phyloP scores from a whole-genome alignment of 345 rosid genomes.

The Raphanus raphanistrum region DNA sequence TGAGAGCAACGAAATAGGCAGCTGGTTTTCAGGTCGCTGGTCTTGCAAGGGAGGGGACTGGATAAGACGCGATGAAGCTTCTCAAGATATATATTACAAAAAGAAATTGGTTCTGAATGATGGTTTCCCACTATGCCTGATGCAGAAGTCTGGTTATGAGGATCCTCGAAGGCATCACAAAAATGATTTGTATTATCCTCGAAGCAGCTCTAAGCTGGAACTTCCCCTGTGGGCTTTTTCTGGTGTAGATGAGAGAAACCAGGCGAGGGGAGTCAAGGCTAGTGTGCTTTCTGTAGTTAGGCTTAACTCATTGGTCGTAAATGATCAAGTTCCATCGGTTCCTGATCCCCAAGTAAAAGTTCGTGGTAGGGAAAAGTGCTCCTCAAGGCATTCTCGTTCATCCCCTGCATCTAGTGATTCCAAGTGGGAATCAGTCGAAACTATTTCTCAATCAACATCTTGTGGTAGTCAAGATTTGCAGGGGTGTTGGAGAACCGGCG shows the following conservation, averaged over 20 bases:
- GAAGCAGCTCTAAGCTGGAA: conserved; percentile 78
- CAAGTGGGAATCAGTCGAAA: conserved; percentile 59
- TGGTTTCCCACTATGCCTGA: conserved; percentile 92
- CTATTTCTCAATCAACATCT: conserved; percentile 52
- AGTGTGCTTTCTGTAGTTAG: conserved; percentile 75
- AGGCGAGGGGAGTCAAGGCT: conserved; percentile 74
- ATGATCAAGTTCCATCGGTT: conserved; percentile 80
- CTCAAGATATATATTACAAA: conserved; percentile 59
- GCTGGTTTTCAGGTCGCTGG: conserved; percentile 80
- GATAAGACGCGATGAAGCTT: conserved; percentile 82
- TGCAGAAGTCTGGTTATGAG: conserved; percentile 83
- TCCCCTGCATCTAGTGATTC: conserved; percentile 61
- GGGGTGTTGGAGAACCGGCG: conserved; percentile 47
- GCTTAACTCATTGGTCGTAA: conserved; percentile 96
- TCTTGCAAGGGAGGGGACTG: conserved; percentile 99
- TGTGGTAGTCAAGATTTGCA: conserved; percentile 49
- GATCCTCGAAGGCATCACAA: conserved; percentile 93
- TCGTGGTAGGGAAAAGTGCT: conserved; percentile 69
- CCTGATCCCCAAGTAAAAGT: conserved; percentile 69
- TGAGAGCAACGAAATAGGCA: conserved; percentile 48
- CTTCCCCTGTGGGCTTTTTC: conserved; percentile 94
- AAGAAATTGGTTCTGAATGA: conserved; percentile 84
- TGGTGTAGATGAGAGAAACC: conserved; percentile 69
- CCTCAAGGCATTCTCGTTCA: conserved; percentile 66
- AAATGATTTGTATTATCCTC: conserved; percentile 80